Conservation (phyloP, 768 basidiomycete species). For the Lentinula sp. region DNA sequence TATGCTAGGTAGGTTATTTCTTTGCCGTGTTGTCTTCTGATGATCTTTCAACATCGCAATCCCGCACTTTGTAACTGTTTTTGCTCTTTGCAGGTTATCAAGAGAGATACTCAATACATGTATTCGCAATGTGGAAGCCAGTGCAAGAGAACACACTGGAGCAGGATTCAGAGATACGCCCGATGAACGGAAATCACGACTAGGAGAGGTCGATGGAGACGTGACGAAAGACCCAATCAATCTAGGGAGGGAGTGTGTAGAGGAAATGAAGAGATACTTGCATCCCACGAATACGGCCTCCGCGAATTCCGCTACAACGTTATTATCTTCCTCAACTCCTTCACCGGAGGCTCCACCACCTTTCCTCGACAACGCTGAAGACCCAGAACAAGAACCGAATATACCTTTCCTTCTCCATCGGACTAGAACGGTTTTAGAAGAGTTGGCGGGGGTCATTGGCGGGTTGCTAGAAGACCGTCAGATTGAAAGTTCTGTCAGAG, state of each 20-base stretch:
- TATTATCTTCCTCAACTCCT: not conserved
- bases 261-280: not conserved
- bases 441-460: conserved; percentile 37
- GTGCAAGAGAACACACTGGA: conserved; percentile 33
- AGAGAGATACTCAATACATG: conserved; percentile 88
- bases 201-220: not conserved
- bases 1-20: conserved; percentile 51
- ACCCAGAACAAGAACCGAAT: not conserved
- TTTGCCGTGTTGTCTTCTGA: not conserved
- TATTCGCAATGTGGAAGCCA: conserved; percentile 90
- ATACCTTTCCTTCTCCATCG: not conserved
- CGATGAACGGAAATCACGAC: not conserved
- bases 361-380: too few species aligned
- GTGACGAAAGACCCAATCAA: conserved; percentile 12
- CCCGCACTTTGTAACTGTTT: not conserved
- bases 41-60: too few species aligned
- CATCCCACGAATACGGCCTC: not conserved
- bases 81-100: conserved; percentile 47
- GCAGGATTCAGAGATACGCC: not conserved
- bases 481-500: conserved; percentile 50
- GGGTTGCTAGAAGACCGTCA: conserved; percentile 40
- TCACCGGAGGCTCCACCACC: too few species aligned
- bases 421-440: conserved; percentile 23
- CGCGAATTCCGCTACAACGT: not conserved
- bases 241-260: conserved; percentile 3